Percentiles rank a stretch among this genome's conserved stretches.
Evolutionary conservation across 805 yeast species (phyloP).

Genomic region (Ogataea nakhonphanomensis): DNA sequence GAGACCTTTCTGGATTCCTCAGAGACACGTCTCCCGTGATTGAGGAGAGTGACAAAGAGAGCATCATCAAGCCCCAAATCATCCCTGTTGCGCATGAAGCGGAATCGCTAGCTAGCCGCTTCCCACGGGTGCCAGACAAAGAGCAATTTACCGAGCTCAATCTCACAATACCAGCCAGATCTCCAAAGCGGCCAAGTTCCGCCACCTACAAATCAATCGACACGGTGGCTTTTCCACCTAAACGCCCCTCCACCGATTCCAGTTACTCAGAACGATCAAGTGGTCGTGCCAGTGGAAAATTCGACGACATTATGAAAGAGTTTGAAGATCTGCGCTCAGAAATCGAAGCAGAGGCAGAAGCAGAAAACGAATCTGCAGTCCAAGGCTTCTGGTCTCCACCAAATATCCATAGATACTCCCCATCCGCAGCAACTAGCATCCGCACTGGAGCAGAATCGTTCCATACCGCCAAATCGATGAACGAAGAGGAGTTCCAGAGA

Average conservation of each 20-base stretch:
- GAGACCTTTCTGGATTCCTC: constrained; percentile 11
- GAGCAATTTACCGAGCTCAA: constrained; percentile 25
- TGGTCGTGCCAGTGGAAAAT: constrained; percentile 23
- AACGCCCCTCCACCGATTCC: constrained; percentile 4
- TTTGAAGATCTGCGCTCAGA: constrained; percentile 29
- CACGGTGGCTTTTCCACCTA: not conserved
- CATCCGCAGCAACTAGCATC: constrained; percentile 16
- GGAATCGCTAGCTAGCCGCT: constrained; percentile 3
- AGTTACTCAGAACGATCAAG: constrained; percentile 8
- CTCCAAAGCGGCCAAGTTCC: constrained; percentile 29
- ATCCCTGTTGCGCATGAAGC: constrained; percentile 18
- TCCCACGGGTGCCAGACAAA: constrained; percentile 26
- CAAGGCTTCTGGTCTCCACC: not conserved
- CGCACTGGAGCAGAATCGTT: constrained; percentile 24
- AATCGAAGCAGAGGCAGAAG: constrained; percentile 21
- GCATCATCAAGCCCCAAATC: constrained; percentile 18
- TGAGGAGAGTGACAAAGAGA: constrained; percentile 22
- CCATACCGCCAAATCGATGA: constrained; percentile 21
- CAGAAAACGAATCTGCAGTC: constrained; percentile 6
- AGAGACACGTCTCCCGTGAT: constrained; percentile 17
- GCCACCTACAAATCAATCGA: constrained; percentile 5
- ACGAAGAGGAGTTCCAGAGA: not conserved
- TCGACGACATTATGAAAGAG: constrained; percentile 33
- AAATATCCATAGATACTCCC: constrained; percentile 2
- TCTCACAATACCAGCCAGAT: constrained; percentile 31